Evolutionary conservation across 1,284 basidiomycete species (phyloP).

Genomic region (Puccinia brachypodii): DNA sequence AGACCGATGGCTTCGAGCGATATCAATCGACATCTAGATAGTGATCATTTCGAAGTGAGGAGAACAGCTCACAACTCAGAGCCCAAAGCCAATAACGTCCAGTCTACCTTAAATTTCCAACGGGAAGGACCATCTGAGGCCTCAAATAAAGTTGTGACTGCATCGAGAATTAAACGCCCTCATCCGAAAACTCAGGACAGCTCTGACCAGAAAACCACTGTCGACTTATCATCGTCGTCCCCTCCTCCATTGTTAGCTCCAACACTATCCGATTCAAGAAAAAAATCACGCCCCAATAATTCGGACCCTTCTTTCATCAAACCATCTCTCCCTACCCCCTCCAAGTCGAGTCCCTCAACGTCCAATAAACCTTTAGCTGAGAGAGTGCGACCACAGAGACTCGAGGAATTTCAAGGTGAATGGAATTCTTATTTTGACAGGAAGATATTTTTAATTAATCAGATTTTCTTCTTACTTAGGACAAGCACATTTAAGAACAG

Average conservation of each 20-base stretch:
- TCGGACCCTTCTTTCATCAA: neutral
- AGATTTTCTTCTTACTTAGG: constrained; percentile 55
- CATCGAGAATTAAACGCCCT: neutral
- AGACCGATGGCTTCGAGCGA: constrained; percentile 53
- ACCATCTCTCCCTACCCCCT: neutral
- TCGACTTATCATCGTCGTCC: neutral
- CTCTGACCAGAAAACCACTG: neutral
- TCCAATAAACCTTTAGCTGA: constrained; percentile 33
- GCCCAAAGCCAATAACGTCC: neutral
- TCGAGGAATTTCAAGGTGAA: constrained; percentile 33
- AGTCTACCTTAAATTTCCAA: constrained; percentile 31
- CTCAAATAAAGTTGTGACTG: neutral
- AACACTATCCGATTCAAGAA: neutral
- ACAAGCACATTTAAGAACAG: constrained; percentile 62
- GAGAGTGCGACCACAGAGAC: constrained; percentile 23
- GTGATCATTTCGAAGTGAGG: constrained; percentile 11
- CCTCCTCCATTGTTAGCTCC: neutral
- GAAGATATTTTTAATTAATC: no score
- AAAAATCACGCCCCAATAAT: neutral
- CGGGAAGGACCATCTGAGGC: neutral
- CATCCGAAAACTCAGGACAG: neutral
- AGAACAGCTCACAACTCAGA: neutral
- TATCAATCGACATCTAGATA: constrained; percentile 59
- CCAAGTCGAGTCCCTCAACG: neutral
- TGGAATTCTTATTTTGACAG: neutral